Evolutionary conservation across 2,329 filamentous ascomycete species (phyloP).

Genomic region (Sporothrix variecibatus): DNA sequence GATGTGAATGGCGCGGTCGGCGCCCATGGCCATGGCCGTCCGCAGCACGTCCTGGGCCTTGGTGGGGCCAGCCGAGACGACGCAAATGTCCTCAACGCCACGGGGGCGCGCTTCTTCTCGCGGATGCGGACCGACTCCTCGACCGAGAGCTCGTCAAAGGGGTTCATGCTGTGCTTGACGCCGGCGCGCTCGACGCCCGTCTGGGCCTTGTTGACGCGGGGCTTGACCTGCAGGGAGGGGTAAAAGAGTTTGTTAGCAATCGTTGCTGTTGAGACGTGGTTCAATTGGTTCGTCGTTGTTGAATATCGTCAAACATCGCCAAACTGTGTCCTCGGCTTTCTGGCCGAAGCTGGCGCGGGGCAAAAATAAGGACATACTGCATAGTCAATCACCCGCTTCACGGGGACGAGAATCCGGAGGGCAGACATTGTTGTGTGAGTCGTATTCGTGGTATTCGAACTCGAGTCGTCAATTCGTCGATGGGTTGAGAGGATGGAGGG

Average conservation of each 20-base stretch:
- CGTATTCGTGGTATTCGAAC: background rate
- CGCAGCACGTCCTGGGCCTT: constrained; percentile 88
- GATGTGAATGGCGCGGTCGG: constrained; percentile 87
- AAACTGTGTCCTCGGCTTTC: background rate
- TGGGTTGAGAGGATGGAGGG: background rate
- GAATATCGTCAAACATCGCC: background rate
- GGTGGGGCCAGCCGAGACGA: constrained; percentile 81
- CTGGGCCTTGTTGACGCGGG: constrained; percentile 68
- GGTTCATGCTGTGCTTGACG: constrained; percentile 98
- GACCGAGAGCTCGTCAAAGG: constrained; percentile 96
- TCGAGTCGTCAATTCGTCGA: constrained; percentile 5
- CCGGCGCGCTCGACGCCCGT: constrained; percentile 89
- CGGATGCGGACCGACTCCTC: constrained; percentile 95
- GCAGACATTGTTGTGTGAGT: constrained; percentile 57
- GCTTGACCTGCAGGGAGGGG: constrained; percentile 58
- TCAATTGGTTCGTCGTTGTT: background rate
- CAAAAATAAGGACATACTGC: constrained; percentile 55
- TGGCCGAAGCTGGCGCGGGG: background rate
- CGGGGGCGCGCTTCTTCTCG: constrained; percentile 73
- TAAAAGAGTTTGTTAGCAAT: background rate
- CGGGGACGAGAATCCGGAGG: constrained; percentile 74
- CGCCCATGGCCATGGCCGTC: constrained; percentile 98
- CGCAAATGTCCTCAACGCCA: constrained; percentile 88
- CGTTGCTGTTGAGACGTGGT: background rate
- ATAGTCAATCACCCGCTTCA: constrained; percentile 87